These are phyloP conservation scores for Holtermannia corniformis DNA, from an alignment of 768 basidiomycete genomes.

Conservation along the genomic window DNA sequence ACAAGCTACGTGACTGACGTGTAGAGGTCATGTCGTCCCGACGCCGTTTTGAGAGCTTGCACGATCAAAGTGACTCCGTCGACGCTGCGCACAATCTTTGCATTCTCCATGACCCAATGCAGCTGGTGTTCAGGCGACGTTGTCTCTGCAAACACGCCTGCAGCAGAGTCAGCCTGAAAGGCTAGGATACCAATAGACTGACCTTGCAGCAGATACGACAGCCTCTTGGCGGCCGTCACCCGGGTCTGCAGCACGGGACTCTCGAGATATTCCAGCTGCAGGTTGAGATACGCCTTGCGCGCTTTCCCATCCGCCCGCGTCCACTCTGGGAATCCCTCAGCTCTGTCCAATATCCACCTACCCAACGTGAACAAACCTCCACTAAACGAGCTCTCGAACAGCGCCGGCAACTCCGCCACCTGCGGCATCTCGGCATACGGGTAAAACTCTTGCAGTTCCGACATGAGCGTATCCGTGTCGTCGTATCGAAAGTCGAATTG, in stretches of 20 bases:
- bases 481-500: constrained; percentile 85
- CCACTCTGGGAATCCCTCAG: constrained; percentile 55
- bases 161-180: constrained; percentile 1
- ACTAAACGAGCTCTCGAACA: constrained; percentile 74
- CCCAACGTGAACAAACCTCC: constrained; percentile 50
- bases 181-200: constrained; percentile 8
- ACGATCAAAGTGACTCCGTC: constrained; percentile 77
- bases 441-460: constrained; percentile 96
- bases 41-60: constrained; percentile 81
- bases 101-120: constrained; percentile 91
- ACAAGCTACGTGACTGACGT: constrained; percentile 9
- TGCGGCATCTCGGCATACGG: constrained; percentile 92
- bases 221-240: constrained; percentile 71
- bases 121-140: constrained; percentile 87
- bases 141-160: constrained; percentile 85
- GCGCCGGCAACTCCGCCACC: constrained; percentile 72
- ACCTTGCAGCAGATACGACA: constrained; percentile 94
- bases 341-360: background rate
- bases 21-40: constrained; percentile 62
- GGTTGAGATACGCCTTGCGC: constrained; percentile 64
- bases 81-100: constrained; percentile 68
- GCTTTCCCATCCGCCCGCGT: constrained; percentile 54
- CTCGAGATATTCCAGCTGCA: constrained; percentile 77
- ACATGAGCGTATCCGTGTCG: constrained; percentile 90
- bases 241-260: constrained; percentile 74